These are phyloP conservation scores for Dentipellis sp. DNA, from an alignment of 768 basidiomycete genomes.

Conservation along the genomic window DNA sequence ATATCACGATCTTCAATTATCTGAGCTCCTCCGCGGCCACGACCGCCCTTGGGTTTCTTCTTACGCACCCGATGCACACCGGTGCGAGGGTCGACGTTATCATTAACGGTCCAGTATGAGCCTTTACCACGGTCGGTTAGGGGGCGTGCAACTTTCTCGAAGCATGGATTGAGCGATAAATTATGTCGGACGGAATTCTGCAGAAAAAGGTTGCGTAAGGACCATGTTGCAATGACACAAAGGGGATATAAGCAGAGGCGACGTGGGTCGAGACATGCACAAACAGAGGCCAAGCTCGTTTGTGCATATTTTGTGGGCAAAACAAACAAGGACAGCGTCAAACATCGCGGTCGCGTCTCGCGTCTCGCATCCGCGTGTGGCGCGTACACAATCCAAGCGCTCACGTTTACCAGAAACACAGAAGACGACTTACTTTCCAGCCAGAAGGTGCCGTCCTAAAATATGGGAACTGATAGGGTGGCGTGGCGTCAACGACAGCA, in stretches of 20 bases:
- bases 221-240: too few relatives aligned
- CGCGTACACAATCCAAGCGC: background rate
- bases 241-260: slow-evolving; percentile 14
- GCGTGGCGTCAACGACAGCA: slow-evolving; percentile 13
- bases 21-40: slow-evolving; percentile 27
- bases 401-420: background rate
- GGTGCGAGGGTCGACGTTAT: slow-evolving; percentile 81
- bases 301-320: slow-evolving; percentile 30
- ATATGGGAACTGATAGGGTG: slow-evolving; percentile 63
- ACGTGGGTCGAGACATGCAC: slow-evolving; percentile 1
- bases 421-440: slow-evolving; percentile 67
- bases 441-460: slow-evolving; percentile 80
- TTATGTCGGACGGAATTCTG: slow-evolving; percentile 91
- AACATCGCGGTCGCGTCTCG: slow-evolving; percentile 50
- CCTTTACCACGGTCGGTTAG: slow-evolving; percentile 87
- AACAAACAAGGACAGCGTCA: slow-evolving; percentile 38
- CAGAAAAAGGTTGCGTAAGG: background rate
- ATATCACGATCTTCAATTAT: slow-evolving; percentile 24
- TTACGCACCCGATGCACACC: slow-evolving; percentile 85
- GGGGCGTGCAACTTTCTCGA: slow-evolving; percentile 87
- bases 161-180: slow-evolving; percentile 83
- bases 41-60: slow-evolving; percentile 64
- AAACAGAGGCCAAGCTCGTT: background rate
- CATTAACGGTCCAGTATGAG: slow-evolving; percentile 89
- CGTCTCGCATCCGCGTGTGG: background rate